These are phyloP conservation scores for Fusarium dimerum DNA, from an alignment of 2,329 filamentous ascomycete species.

Conservation along the genomic window DNA sequence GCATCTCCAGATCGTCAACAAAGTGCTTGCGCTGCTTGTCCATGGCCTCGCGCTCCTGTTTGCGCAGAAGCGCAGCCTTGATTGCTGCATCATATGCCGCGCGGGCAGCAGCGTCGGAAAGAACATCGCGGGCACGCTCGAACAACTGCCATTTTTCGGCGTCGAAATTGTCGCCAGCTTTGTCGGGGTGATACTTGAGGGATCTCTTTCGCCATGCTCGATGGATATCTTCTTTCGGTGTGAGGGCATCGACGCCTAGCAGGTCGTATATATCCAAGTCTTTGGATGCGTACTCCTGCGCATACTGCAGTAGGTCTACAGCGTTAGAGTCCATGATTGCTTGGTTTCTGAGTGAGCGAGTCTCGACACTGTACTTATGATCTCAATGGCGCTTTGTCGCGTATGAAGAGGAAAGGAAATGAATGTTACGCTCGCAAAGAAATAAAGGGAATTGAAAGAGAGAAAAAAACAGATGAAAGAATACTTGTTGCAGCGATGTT, in stretches of 20 bases:
- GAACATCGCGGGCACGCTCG: conserved; percentile 82
- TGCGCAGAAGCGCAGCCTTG: conserved; percentile 68
- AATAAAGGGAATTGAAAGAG: too few relatives aligned
- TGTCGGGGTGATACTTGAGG: conserved; percentile 93
- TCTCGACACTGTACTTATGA: too few relatives aligned
- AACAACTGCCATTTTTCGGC: conserved; percentile 82
- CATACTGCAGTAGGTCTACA: conserved; percentile 53
- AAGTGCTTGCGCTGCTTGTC: conserved; percentile 72
- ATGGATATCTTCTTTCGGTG: conserved; percentile 72
- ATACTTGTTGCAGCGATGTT: too few relatives aligned
- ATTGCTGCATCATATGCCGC: conserved; percentile 77
- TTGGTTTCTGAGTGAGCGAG: background rate
- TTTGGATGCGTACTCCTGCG: conserved; percentile 61
- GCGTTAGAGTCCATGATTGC: conserved; percentile 38
- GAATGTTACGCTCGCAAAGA: too few relatives aligned
- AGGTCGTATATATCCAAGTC: conserved; percentile 77
- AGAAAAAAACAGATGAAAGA: too few relatives aligned
- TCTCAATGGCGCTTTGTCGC: too few relatives aligned
- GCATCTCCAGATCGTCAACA: conserved; percentile 82
- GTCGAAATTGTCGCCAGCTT: conserved; percentile 74
- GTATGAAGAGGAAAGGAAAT: too few relatives aligned
- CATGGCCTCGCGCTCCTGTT: conserved; percentile 71
- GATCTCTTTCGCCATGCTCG: conserved; percentile 83
- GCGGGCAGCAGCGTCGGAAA: conserved; percentile 70
- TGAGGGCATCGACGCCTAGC: conserved; percentile 65